phyloP scores from a whole-genome alignment of 495 filamentous ascomycete species.

The Xylaria grammica region DNA sequence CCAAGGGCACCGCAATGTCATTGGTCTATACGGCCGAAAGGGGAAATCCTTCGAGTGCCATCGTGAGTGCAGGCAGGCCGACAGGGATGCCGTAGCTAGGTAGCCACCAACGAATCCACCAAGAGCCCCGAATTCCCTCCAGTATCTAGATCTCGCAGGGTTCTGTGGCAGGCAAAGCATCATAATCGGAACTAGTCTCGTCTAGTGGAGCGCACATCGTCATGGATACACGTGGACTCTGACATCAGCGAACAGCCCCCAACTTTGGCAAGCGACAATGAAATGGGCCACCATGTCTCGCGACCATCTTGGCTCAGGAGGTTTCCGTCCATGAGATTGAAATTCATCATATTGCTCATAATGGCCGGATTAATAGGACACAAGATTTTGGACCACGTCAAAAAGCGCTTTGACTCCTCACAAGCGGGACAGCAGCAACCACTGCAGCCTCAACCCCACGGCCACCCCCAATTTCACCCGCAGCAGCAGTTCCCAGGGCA shows the following conservation, averaged over 20 bases:
- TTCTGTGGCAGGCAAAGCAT: slow-evolving; percentile 2
- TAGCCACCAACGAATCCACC: not conserved
- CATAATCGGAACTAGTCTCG: not conserved
- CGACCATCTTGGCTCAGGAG: slow-evolving; percentile 10
- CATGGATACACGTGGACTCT: not conserved
- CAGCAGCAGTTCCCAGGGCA: slow-evolving; percentile 5
- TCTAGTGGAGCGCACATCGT: slow-evolving; percentile 17
- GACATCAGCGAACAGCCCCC: not conserved
- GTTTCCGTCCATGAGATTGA: slow-evolving; percentile 2
- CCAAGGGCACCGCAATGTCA: too few relatives aligned
- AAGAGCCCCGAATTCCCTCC: not conserved
- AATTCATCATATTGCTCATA: slow-evolving; percentile 15
- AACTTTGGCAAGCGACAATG: not conserved
- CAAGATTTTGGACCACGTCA: slow-evolving; percentile 14
- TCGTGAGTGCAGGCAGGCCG: not conserved
- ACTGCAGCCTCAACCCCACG: slow-evolving; percentile 1
- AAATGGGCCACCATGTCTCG: slow-evolving; percentile 19
- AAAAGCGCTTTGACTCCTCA: slow-evolving; percentile 10
- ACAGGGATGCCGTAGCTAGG: not conserved
- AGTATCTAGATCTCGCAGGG: slow-evolving; percentile 5
- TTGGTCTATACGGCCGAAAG: slow-evolving; percentile 21
- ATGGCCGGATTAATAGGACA: slow-evolving; percentile 21
- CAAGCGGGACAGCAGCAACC: not conserved
- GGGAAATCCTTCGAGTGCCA: slow-evolving; percentile 14
- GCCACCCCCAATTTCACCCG: not conserved